Conservation (phyloP, 345 rosid species). For the Kandelia obovata region DNA sequence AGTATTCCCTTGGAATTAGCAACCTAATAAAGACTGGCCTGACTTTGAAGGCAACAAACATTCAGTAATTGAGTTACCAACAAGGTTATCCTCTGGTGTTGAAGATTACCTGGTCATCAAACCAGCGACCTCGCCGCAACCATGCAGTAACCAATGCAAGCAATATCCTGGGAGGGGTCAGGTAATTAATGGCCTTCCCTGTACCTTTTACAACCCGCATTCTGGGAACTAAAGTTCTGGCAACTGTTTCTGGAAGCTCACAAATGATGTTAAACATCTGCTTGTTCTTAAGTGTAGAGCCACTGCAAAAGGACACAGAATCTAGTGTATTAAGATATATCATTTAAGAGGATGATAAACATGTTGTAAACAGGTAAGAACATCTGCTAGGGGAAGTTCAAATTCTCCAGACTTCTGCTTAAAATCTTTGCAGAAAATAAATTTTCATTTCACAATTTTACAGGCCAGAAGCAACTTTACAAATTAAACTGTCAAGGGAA, state of each 20-base stretch:
- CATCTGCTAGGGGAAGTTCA: too few relatives aligned
- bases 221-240: constrained; percentile 84
- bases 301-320: constrained; percentile 43
- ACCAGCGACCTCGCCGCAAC: constrained; percentile 91
- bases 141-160: constrained; percentile 89
- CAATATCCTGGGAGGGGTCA: constrained; percentile 94
- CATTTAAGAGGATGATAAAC: too few relatives aligned
- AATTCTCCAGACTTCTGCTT: too few relatives aligned
- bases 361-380: too few relatives aligned
- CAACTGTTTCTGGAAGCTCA: constrained; percentile 95
- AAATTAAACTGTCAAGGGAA: too few relatives aligned
- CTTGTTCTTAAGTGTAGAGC: constrained; percentile 73
- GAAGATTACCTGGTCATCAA: constrained; percentile 75
- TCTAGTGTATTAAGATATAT: not conserved
- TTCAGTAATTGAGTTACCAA: not conserved
- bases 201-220: constrained; percentile 84
- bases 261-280: constrained; percentile 93
- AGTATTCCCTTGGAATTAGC: too few relatives aligned
- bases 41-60: not conserved
- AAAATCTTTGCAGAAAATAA: too few relatives aligned
- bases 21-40: too few relatives aligned
- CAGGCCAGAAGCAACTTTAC: too few relatives aligned
- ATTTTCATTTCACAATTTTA: too few relatives aligned
- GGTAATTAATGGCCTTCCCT: constrained; percentile 69
- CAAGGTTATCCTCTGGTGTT: not conserved